Evolutionary conservation across 805 yeast species (phyloP).

Genomic region (Lachancea mirantina): DNA sequence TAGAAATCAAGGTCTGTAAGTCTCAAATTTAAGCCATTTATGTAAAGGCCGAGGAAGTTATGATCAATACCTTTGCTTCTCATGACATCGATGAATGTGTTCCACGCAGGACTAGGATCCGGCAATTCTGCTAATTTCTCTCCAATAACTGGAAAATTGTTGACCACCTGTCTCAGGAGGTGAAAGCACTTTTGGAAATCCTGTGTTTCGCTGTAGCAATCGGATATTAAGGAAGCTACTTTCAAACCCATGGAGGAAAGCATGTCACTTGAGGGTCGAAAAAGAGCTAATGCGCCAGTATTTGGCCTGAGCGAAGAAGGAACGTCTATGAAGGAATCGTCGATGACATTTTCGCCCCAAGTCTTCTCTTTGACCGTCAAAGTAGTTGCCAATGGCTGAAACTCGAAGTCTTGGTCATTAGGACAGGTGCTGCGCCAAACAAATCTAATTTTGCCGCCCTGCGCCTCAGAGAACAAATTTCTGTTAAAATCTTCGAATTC

Average conservation of each 20-base stretch:
- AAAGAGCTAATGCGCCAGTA: neutral
- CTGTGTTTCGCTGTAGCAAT: conserved; percentile 29
- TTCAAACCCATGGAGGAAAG: conserved; percentile 48
- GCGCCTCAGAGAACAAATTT: conserved; percentile 52
- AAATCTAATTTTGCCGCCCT: conserved; percentile 59
- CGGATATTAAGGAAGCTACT: conserved; percentile 52
- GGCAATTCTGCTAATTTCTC: conserved; percentile 12
- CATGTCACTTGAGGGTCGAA: conserved; percentile 44
- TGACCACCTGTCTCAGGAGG: conserved; percentile 33
- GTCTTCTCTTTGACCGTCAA: conserved; percentile 25
- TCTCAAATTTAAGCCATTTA: conserved; percentile 29
- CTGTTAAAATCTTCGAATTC: conserved; percentile 51
- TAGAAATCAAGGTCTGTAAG: conserved; percentile 18
- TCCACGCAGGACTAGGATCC: conserved; percentile 4
- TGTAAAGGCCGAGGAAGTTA: conserved; percentile 26
- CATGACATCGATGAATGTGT: conserved; percentile 11
- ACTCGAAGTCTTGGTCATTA: conserved; percentile 34
- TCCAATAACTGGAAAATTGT: conserved; percentile 34
- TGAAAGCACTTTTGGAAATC: conserved; percentile 31
- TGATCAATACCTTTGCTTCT: conserved; percentile 26
- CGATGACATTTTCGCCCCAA: conserved; percentile 32
- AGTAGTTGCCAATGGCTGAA: conserved; percentile 30
- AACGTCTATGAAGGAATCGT: conserved; percentile 28
- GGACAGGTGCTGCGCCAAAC: conserved; percentile 63
- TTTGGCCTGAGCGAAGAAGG: conserved; percentile 28